Base-by-base conservation (phyloP, 116 monocot species). In the Iris pallida region DNA sequence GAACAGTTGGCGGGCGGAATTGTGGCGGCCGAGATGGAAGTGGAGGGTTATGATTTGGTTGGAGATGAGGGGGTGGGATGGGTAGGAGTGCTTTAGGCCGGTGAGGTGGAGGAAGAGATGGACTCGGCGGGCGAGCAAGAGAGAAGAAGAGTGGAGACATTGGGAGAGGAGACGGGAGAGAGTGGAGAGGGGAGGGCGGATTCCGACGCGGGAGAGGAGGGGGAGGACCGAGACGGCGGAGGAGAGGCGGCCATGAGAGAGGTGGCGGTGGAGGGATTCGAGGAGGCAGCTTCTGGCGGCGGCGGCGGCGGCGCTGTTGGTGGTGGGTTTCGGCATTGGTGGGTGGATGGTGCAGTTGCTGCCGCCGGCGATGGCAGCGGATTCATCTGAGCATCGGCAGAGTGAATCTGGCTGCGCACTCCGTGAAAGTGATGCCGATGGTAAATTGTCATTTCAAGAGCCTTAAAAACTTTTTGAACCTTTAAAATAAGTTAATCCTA, bases 201-300 rank as follows among this genome's bases (percentile, higher is more conserved):
- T 65, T 70, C 88, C 92, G 52, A 55, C 19, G 59, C 71, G 45
- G 72, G 86, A 63, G 64, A 92, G 86, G 57, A 69, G 42, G 16
- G 88, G 79, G 56, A 92, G 86, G 45, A 60, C 18, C 64, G 66
- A 56, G 75, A 92, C 83, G 68, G 88, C 88, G 14, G 58, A 59
- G 16, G 44, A 48, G 47, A 86, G 77, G 57, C 63, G 14, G 74
- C 68, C 77, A 41, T 16, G 40, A 52, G 73, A 51, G 68, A 83
- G 42, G 61, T 68, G 53, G 59, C 41, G 71, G 53, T 60, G 67
- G 71, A 92, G 61, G 59, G 79, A 68, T 8, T n/a, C 46, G 56
- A 82, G 69, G 46, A 88, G 70, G 76, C 88, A 83, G 12, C 5
- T 16, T 2, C 5, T 17, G 52, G 20, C 4, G 46, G 43, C 1